Conservation (phyloP, 768 basidiomycete genomes). For the Sarcodon aspratus region DNA sequence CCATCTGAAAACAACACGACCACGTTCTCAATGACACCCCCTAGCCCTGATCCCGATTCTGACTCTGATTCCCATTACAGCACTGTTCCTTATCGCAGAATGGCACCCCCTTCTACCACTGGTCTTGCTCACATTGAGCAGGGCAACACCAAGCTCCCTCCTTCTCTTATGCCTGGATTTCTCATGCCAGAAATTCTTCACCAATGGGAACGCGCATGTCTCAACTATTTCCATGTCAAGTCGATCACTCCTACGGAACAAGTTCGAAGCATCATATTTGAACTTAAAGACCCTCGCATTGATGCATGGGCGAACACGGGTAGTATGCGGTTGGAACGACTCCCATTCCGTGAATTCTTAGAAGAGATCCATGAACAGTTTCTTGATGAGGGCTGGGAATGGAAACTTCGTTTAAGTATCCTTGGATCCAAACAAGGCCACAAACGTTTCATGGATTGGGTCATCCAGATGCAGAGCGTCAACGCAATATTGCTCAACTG, state of each 20-base stretch:
- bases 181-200: neutral
- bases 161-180: neutral
- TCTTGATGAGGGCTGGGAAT: conserved; percentile 6
- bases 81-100: neutral
- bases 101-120: neutral
- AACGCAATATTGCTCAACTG: conserved; percentile 8
- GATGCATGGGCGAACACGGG: neutral
- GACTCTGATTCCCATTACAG: neutral
- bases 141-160: neutral
- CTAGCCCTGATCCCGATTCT: no score
- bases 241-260: neutral
- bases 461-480: conserved; percentile 1
- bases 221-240: neutral
- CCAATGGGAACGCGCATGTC: neutral
- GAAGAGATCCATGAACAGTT: neutral
- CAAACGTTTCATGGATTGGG: conserved; percentile 7
- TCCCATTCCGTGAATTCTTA: conserved; percentile 1
- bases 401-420: neutral
- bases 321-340: neutral
- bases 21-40: no score
- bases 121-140: neutral
- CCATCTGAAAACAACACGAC: no score
- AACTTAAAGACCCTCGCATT: neutral
- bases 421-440: conserved; percentile 3
- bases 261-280: neutral